Conservation (phyloP, 306 rosid species). For the Albizia julibrissin region DNA sequence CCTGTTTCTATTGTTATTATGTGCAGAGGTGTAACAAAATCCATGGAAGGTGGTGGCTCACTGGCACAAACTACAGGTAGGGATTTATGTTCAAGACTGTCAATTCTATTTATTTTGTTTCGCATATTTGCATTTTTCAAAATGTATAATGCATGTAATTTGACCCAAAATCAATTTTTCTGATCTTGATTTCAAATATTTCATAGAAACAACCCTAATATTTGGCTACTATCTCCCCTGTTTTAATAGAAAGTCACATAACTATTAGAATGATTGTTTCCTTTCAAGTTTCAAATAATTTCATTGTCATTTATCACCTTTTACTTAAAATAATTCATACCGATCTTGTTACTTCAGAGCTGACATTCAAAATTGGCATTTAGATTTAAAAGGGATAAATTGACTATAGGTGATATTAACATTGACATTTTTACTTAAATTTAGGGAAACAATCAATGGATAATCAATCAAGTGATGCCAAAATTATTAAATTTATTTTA, state of each 20-base stretch:
- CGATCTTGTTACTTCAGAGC: not conserved
- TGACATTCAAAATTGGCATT: not conserved
- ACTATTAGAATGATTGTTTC: too few species aligned
- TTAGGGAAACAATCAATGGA: not conserved
- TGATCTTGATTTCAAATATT: not conserved
- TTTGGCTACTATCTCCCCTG: not conserved
- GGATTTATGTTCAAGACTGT: not conserved
- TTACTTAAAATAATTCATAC: not conserved
- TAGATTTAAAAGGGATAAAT: not conserved
- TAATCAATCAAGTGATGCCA: not conserved
- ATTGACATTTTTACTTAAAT: not conserved
- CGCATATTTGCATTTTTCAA: not conserved
- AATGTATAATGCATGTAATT: not conserved
- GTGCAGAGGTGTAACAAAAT: slow-evolving; percentile 26
- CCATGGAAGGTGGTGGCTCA: slow-evolving; percentile 47
- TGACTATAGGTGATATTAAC: not conserved
- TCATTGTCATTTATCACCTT: not conserved
- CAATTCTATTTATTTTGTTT: not conserved
- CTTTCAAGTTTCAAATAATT: too few species aligned
- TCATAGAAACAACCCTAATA: not conserved
- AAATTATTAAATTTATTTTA: too few species aligned
- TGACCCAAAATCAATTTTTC: not conserved
- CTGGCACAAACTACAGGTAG: not conserved
- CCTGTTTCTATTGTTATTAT: not conserved
- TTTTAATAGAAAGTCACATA: not conserved